These are phyloP conservation scores for Salvia hispanica DNA, from an alignment of 257 asterid genomes.

Conservation along the genomic window DNA sequence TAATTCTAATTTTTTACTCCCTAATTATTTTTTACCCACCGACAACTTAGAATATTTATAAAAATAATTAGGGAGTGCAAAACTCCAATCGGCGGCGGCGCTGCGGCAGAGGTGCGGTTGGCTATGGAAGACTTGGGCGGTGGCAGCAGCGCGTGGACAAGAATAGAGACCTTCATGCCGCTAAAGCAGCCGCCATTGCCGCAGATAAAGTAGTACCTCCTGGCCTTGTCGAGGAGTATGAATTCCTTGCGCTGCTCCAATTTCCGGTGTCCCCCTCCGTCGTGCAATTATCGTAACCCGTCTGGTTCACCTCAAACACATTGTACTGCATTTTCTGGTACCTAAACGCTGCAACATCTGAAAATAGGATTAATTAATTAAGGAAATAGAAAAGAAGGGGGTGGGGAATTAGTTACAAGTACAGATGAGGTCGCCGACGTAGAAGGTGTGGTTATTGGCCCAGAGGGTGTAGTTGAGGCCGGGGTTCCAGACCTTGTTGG, in stretches of 20 bases:
- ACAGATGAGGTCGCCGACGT: conserved; percentile 84
- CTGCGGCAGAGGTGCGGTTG: conserved; percentile 35
- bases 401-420: conserved; percentile 3
- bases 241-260: conserved; percentile 88
- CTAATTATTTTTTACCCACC: no score
- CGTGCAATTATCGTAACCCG: conserved; percentile 87
- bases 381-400: no score
- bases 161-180: conserved; percentile 86
- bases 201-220: conserved; percentile 79
- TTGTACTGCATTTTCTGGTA: conserved; percentile 82
- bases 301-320: conserved; percentile 78
- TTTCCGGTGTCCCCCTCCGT: conserved; percentile 72
- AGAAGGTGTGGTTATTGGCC: conserved; percentile 92
- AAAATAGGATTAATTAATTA: no score
- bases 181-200: conserved; percentile 81
- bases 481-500: conserved; percentile 92
- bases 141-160: conserved; percentile 72
- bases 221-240: conserved; percentile 54
- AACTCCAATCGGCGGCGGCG: conserved; percentile 38
- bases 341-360: conserved; percentile 61
- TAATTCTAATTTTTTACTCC: no score
- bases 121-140: conserved; percentile 56
- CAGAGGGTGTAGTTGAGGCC: conserved; percentile 89
- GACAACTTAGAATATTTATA: no score
- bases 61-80: no score